A percentile compares a stretch with the other conserved stretches of the same genome.
phyloP scores from a whole-genome alignment of 495 filamentous ascomycete species.

The Trichoderma gamsii region DNA sequence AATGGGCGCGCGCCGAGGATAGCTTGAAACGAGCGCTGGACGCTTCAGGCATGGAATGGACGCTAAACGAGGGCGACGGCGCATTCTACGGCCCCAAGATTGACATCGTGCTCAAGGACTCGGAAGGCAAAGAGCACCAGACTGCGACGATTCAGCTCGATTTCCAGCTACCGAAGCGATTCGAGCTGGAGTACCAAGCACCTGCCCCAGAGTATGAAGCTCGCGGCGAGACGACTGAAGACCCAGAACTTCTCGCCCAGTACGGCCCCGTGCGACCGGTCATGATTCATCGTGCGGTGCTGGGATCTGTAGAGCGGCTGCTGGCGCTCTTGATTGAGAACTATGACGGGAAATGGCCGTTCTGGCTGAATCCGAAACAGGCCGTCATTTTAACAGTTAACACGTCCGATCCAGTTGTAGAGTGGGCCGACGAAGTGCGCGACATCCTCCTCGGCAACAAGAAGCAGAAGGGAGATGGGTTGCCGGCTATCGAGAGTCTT shows the following conservation, averaged over 20 bases:
- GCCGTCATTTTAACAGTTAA: slow-evolving; percentile 73
- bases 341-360: slow-evolving; percentile 76
- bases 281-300: slow-evolving; percentile 80
- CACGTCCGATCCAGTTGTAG: slow-evolving; percentile 52
- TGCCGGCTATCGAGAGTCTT: slow-evolving; percentile 33
- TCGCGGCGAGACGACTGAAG: slow-evolving; percentile 42
- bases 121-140: slow-evolving; percentile 83
- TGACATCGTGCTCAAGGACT: slow-evolving; percentile 77
- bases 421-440: slow-evolving; percentile 47
- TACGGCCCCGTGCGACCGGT: slow-evolving; percentile 64
- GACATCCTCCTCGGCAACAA: slow-evolving; percentile 38
- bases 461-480: slow-evolving; percentile 19
- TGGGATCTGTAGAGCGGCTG: slow-evolving; percentile 81
- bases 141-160: slow-evolving; percentile 90
- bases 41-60: slow-evolving; percentile 59
- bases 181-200: slow-evolving; percentile 67
- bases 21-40: slow-evolving; percentile 66
- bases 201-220: slow-evolving; percentile 67
- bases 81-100: slow-evolving; percentile 97
- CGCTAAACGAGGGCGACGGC: slow-evolving; percentile 72
- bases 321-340: slow-evolving; percentile 85
- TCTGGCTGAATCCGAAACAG: slow-evolving; percentile 86
- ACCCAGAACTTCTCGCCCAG: slow-evolving; percentile 37
- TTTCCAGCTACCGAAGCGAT: slow-evolving; percentile 84
- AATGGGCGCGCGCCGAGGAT: slow-evolving; percentile 77